Conservation (phyloP, 1,284 basidiomycete species). For the Cryptococcus neoformans region DNA sequence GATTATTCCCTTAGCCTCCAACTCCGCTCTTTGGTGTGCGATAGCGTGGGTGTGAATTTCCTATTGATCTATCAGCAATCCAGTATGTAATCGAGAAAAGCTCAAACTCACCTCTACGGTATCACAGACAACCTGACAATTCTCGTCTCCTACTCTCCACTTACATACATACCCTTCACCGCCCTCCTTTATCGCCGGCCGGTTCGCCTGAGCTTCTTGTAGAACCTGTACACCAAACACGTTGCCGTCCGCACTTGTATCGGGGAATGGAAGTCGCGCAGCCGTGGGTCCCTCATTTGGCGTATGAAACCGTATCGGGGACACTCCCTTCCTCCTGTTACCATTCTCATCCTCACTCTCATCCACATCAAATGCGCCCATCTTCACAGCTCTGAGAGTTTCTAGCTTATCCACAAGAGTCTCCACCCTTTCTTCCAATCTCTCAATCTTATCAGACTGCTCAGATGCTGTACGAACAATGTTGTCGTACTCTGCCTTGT, state of each 20-base stretch:
- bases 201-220: neutral
- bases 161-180: constrained; percentile 5
- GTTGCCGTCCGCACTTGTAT: neutral
- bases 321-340: neutral
- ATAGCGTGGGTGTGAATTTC: neutral
- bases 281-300: neutral
- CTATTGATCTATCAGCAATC: neutral
- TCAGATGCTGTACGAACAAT: neutral
- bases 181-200: neutral
- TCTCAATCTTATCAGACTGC: neutral
- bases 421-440: constrained; percentile 14
- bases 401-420: constrained; percentile 19
- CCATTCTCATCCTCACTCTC: neutral
- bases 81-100: neutral
- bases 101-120: constrained; percentile 13
- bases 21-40: neutral
- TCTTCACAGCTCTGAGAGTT: neutral
- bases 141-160: constrained; percentile 2
- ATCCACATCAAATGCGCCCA: neutral
- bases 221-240: neutral
- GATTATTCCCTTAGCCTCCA: neutral
- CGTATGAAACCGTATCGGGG: neutral
- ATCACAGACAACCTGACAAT: constrained; percentile 9
- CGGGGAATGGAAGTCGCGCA: neutral
- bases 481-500: constrained; percentile 16